A percentile compares a stretch with the other conserved stretches of the same genome.
Evolutionary conservation across 306 rosid species (phyloP).

Genomic region (Coriaria nepalensis): DNA sequence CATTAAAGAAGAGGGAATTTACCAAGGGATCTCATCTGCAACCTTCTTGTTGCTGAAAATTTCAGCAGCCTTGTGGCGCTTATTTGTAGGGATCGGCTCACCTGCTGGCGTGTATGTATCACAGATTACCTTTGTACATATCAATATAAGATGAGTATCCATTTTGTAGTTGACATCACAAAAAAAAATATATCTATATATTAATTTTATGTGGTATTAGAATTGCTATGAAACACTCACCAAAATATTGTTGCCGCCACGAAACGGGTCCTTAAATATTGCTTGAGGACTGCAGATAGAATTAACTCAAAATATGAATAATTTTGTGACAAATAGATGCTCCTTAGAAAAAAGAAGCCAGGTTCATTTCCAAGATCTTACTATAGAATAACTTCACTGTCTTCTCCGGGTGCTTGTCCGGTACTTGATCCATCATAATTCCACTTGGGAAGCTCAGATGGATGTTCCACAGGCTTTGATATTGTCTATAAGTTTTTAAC

Average conservation of each 20-base stretch:
- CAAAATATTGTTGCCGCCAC: slow-evolving; percentile 96
- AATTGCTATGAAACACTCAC: slow-evolving; percentile 29
- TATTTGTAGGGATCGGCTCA: slow-evolving; percentile 94
- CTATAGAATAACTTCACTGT: slow-evolving; percentile 98
- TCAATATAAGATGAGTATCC: slow-evolving; percentile 8
- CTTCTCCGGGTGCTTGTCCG: slow-evolving; percentile 98
- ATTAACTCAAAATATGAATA: slow-evolving; percentile 12
- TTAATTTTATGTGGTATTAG: background rate
- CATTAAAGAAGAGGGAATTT: slow-evolving; percentile 7
- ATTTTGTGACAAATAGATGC: slow-evolving; percentile 3
- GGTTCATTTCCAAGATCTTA: slow-evolving; percentile 34
- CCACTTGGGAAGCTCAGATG: slow-evolving; percentile 98
- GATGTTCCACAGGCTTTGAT: slow-evolving; percentile 77
- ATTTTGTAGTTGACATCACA: background rate
- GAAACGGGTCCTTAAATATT: slow-evolving; percentile 90
- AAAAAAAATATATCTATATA: too few species aligned
- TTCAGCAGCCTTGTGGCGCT: slow-evolving; percentile 79
- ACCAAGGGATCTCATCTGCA: slow-evolving; percentile 77
- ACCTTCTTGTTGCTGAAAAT: slow-evolving; percentile 72
- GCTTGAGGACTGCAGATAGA: slow-evolving; percentile 71
- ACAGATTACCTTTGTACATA: slow-evolving; percentile 59
- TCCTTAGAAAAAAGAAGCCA: background rate
- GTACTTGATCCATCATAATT: slow-evolving; percentile 99
- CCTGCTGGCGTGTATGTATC: slow-evolving; percentile 85
- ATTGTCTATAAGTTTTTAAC: slow-evolving; percentile 47